Conservation (phyloP, 225 moss, liverwort and hornwort genomes). For the Sphagnum tenellum region DNA sequence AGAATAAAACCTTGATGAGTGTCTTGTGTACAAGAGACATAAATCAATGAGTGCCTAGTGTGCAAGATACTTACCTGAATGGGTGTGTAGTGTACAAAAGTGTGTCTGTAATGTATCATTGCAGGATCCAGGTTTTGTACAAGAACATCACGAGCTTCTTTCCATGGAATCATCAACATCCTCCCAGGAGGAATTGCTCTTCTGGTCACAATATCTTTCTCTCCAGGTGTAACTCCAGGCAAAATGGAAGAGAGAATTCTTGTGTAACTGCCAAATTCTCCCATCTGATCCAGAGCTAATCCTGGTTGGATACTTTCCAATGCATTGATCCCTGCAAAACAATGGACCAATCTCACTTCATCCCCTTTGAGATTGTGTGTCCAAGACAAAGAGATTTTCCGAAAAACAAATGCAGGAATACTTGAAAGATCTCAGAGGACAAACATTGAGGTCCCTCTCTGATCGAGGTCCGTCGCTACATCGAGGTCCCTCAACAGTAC, state of each 20-base stretch:
- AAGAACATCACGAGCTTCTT: constrained; percentile 12
- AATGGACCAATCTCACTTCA: too few relatives aligned
- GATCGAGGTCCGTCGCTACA: too few relatives aligned
- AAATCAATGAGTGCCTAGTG: too few relatives aligned
- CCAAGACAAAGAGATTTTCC: too few relatives aligned
- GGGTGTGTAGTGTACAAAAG: constrained; percentile 24
- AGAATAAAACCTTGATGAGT: too few relatives aligned
- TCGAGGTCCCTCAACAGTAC: too few relatives aligned
- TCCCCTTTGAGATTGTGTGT: too few relatives aligned
- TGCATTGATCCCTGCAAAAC: constrained; percentile 28
- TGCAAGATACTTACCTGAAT: constrained; percentile 11
- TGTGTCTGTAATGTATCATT: constrained; percentile 23
- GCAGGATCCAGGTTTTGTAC: constrained; percentile 4
- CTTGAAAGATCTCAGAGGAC: too few relatives aligned
- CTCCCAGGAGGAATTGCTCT: constrained; percentile 11
- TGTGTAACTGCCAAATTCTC: constrained; percentile 10
- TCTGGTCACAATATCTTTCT: constrained; percentile 5
- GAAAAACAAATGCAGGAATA: too few relatives aligned
- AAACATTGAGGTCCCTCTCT: too few relatives aligned
- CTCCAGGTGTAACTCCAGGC: constrained; percentile 3
- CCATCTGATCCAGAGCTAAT: constrained; percentile 10
- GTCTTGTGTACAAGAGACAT: too few relatives aligned
- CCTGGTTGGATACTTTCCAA: constrained; percentile 41
- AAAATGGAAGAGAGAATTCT: background rate
- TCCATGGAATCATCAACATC: constrained; percentile 44